Evolutionary conservation across 2,329 filamentous ascomycete genomes (phyloP), one percentile per base, ranked within the genome.

Genomic region (Harringtonia aguacate): DNA sequence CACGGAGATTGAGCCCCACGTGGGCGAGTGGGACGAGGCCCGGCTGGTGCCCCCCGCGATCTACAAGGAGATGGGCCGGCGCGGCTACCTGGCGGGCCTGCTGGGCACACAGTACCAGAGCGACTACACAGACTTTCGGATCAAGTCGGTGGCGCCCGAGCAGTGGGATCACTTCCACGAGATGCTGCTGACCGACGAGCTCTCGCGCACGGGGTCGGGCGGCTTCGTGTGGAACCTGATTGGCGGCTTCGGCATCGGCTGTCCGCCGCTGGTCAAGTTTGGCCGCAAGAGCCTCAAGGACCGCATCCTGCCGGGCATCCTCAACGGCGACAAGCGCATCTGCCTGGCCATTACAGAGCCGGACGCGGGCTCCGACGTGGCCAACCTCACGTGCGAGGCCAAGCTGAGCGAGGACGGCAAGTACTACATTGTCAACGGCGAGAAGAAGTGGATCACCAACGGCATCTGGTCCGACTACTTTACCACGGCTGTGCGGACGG

Each of bases 361-460:
- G 48, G 90, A 97, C 66, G 92, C 89, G 13, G 92, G 92, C 36
- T 87, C 81, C 52, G 92, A 98, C 61, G 92, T 98, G 10, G 92
- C 92, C 47, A 97, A 95, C 66, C 63, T 98, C 53, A 92, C 82
- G 14, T 97, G 90, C 64, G 89, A 97, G 72, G 92, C 92, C 22
- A 95, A 95, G 73, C 75, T 97, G 46, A 86, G 77, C 50, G 85
- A 92, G 55, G 92, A 98, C 57, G 92, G 92, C 58, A 97, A 97
- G 73, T 87, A 97, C 69, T 98, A 94, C 67, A 97, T 97, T 54
- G 92, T 98, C 66, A 98, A 97, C 59, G 92, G 92, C 44, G 90
- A 95, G 78, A 97, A 98, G 84, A 98, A 98, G 70, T 97, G 92
- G 90, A 97, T 97, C 65, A 97, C 90, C 57, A 98, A 98, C 67